Base-by-base conservation (phyloP, 176 grass and related monocot genomes). In the Avena insularis region DNA sequence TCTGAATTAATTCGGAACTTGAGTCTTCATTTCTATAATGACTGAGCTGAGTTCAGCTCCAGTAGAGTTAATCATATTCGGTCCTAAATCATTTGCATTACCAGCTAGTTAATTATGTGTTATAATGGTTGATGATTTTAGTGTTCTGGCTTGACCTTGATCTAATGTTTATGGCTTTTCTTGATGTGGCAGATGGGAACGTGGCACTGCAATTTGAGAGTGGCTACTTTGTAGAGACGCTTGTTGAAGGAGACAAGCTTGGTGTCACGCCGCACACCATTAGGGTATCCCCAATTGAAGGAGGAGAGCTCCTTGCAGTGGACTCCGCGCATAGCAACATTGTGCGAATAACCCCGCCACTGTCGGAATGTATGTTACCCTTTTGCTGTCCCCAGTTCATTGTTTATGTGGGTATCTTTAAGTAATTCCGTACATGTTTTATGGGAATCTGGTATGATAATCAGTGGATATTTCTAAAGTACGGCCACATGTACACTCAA, bases 221-320 rank as follows among this genome's bases (percentile, higher is more conserved):
- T 25, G 93, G 96, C 40, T 98, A 95, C 87, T 95, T 95, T 85
- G 96, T 98, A 63, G 96, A 98, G 88, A 98, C 96, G 3, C 89
- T 98, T 40, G 93, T 95, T 55, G 96, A 98, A 58, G 96, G 96
- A 20, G 92, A 95, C 90, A 98, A 98, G 79, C 88, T 98, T 19
- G 93, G 40, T 43, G 40, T 43, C 40, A 43, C 40, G 16, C 96
- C 96, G 1, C 90, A 98, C 86, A 95, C 93, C 63, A 91, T 98
- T 82, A 90, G 96, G 75, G 91, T 98, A 64, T 98, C 93, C 36
- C 91, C 91, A 3, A 88, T 92, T 40, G 93, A 89, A 43, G 93
- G 91, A n/a, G 93, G 91, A 17, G 95, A 95, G 82, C 93, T 98
- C 72, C 88, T 98, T 75, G 93, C 93, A 23, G 96, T 98, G 1